Evolutionary conservation across 345 rosid genomes (phyloP).

Genomic region (Firmiana major): DNA sequence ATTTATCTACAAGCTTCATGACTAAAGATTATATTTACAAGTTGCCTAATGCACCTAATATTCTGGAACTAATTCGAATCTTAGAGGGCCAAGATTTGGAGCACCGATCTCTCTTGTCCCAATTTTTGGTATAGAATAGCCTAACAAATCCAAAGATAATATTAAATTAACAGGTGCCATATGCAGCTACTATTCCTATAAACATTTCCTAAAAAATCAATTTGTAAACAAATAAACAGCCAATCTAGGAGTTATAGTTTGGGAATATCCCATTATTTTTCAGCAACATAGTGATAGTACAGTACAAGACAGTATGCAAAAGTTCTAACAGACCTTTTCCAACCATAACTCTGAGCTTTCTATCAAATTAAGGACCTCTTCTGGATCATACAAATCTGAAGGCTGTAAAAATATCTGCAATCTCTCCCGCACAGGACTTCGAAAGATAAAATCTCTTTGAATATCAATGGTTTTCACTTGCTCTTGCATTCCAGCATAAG

Average conservation of each 20-base stretch:
- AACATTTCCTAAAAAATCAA: neutral
- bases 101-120: conserved; percentile 92
- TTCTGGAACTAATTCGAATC: too few relatives aligned
- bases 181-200: conserved; percentile 6
- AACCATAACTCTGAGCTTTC: conserved; percentile 90
- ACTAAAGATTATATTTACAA: neutral
- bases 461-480: conserved; percentile 29
- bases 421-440: conserved; percentile 68
- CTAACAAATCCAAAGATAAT: conserved; percentile 34
- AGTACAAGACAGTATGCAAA: conserved; percentile 9
- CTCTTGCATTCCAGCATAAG: conserved; percentile 34
- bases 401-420: conserved; percentile 80
- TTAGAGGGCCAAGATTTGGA: conserved; percentile 92
- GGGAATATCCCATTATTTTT: neutral
- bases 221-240: neutral
- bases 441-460: conserved; percentile 46
- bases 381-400: conserved; percentile 85
- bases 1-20: neutral
- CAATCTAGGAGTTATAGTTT: neutral
- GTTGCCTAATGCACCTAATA: conserved; percentile 2
- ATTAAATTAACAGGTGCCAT: conserved; percentile 20
- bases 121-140: conserved; percentile 87
- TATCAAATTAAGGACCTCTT: conserved; percentile 80
- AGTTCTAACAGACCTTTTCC: conserved; percentile 63
- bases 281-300: neutral